A percentile compares a stretch with the other conserved stretches of the same genome.
Evolutionary conservation across 768 basidiomycete genomes (phyloP).

Genomic region (Collybia sordida): DNA sequence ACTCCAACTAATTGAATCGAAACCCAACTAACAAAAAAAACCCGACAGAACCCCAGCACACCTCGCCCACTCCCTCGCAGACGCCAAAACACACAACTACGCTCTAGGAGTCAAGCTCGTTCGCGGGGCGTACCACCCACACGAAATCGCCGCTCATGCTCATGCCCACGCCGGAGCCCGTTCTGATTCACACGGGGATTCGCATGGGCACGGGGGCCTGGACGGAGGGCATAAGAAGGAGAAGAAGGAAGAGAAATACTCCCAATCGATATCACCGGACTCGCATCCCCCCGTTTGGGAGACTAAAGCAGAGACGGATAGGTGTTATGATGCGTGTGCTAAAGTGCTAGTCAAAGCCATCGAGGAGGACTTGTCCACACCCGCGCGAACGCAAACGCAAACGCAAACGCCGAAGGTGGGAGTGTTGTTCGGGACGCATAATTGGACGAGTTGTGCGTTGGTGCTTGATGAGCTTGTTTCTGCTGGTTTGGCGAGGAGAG

Average conservation of each 20-base stretch:
- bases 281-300: slow-evolving; percentile 65
- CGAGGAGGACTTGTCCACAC: slow-evolving; percentile 46
- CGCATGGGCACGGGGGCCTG: no score
- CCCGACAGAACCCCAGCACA: slow-evolving; percentile 61
- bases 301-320: slow-evolving; percentile 71
- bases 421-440: slow-evolving; percentile 87
- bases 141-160: slow-evolving; percentile 61
- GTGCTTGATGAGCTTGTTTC: slow-evolving; percentile 61
- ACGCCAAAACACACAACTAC: slow-evolving; percentile 67
- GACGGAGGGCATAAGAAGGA: no score
- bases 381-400: slow-evolving; percentile 3
- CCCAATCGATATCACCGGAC: slow-evolving; percentile 58
- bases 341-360: slow-evolving; percentile 55
- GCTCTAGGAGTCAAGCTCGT: slow-evolving; percentile 90
- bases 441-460: slow-evolving; percentile 63
- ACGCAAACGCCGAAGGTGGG: slow-evolving; percentile 37
- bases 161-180: slow-evolving; percentile 12
- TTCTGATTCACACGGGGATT: no score
- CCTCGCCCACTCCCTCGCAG: slow-evolving; percentile 59
- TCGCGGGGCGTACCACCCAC: slow-evolving; percentile 86
- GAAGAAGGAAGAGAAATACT: slow-evolving; percentile 12
- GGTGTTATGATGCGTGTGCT: slow-evolving; percentile 66
- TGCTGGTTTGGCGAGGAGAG: slow-evolving; percentile 50
- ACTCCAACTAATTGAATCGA: background rate
- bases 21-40: background rate